These are phyloP conservation scores for Gossypium turneri DNA, from an alignment of 345 rosid species.

Conservation along the genomic window DNA sequence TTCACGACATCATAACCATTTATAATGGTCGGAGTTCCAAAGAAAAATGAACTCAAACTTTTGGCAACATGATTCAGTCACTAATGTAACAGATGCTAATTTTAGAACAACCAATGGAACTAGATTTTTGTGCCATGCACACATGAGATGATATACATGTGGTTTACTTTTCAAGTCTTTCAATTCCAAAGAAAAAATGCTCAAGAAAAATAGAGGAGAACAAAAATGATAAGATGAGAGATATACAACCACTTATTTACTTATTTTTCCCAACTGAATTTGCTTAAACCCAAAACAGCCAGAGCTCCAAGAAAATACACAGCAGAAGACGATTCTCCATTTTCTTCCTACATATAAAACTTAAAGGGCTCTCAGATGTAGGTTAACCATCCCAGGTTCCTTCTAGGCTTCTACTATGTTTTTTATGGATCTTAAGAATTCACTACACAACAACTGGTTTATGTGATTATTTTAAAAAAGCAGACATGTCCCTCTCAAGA, in stretches of 20 bases:
- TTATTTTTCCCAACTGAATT: not conserved
- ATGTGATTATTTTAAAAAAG: not conserved
- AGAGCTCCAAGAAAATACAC: no score
- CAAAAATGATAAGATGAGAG: not conserved
- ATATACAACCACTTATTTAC: not conserved
- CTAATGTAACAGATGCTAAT: not conserved
- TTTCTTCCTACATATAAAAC: not conserved
- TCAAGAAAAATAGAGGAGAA: not conserved
- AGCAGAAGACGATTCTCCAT: not conserved
- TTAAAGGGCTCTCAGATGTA: not conserved
- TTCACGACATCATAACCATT: not conserved
- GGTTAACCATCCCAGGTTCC: not conserved
- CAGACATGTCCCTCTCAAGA: not conserved
- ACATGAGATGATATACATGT: not conserved
- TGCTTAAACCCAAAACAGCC: not conserved
- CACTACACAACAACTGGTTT: not conserved
- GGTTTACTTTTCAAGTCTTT: not conserved
- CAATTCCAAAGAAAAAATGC: not conserved
- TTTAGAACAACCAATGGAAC: not conserved
- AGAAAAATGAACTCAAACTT: not conserved
- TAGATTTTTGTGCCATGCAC: not conserved
- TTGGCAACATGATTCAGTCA: not conserved
- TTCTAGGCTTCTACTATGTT: not conserved
- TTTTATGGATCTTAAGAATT: not conserved
- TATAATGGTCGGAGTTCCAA: not conserved